Conservation (phyloP, 805 yeast genomes). For the Wickerhamiella nectarea region DNA sequence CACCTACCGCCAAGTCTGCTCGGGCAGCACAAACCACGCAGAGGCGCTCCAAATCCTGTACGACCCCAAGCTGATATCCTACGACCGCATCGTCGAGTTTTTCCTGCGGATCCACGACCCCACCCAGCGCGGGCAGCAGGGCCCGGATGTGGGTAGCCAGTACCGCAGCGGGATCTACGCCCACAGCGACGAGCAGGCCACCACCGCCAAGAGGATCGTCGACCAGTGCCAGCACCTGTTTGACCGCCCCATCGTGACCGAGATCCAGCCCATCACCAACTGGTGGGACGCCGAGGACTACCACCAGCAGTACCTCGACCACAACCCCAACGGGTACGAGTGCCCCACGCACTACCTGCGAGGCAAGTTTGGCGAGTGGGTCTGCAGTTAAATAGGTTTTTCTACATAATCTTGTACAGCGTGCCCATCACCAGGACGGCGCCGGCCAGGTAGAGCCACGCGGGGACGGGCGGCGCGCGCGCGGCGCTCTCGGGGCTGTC, state of each 20-base stretch:
- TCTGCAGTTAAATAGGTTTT: not conserved
- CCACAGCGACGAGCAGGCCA: constrained; percentile 38
- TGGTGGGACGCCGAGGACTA: constrained; percentile 95
- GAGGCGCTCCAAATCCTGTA: constrained; percentile 76
- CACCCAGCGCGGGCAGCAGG: constrained; percentile 69
- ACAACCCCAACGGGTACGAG: constrained; percentile 75
- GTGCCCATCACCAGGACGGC: not conserved
- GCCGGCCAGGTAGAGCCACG: constrained; percentile 5
- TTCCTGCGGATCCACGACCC: constrained; percentile 94
- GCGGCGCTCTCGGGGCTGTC: too few relatives aligned
- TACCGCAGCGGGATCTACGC: constrained; percentile 74
- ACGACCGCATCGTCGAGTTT: constrained; percentile 57
- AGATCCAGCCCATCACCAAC: constrained; percentile 47
- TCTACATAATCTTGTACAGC: constrained; percentile 4
- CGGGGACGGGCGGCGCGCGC: not conserved
- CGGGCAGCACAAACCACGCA: constrained; percentile 64
- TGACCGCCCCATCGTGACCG: constrained; percentile 58
- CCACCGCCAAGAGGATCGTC: constrained; percentile 33
- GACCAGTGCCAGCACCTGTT: constrained; percentile 54
- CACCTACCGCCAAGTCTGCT: constrained; percentile 59
- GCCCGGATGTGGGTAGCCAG: constrained; percentile 80
- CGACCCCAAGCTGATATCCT: constrained; percentile 51
- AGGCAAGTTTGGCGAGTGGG: constrained; percentile 9
- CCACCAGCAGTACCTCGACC: constrained; percentile 69
- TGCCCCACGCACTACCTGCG: constrained; percentile 84